Evolutionary conservation across 768 basidiomycete species (phyloP).

Genomic region (Dendrothele bispora): DNA sequence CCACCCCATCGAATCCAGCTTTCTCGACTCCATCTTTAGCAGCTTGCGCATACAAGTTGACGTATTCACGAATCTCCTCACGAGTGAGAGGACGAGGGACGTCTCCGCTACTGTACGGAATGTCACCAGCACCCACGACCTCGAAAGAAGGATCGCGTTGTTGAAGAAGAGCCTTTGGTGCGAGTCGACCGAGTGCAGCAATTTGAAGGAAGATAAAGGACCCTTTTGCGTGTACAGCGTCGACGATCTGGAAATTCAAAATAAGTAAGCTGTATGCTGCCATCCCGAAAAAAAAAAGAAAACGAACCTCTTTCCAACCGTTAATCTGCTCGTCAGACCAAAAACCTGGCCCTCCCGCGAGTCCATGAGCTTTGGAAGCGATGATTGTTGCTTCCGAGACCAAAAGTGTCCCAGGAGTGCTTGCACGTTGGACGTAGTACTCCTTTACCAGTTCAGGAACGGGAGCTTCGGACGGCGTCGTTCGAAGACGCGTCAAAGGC

Average conservation of each 20-base stretch:
- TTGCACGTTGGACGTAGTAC: conserved; percentile 37
- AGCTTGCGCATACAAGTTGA: conserved; percentile 37
- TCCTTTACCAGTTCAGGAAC: conserved; percentile 26
- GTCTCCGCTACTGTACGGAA: conserved; percentile 5
- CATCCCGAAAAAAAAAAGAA: not conserved
- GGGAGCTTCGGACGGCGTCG: conserved; percentile 24
- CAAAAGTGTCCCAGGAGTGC: conserved; percentile 38
- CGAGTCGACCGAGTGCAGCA: conserved; percentile 41
- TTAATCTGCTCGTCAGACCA: conserved; percentile 49
- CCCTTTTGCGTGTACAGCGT: conserved; percentile 42
- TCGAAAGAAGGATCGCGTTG: not conserved
- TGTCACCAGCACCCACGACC: conserved; percentile 14
- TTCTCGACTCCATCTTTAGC: conserved; percentile 37
- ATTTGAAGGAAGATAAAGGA: conserved; percentile 42
- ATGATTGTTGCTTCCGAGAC: conserved; percentile 48
- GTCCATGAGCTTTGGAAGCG: conserved; percentile 27
- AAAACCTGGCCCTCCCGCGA: conserved; percentile 44
- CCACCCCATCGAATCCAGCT: conserved; percentile 57
- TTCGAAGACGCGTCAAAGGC: conserved; percentile 33
- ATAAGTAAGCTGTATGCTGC: not conserved
- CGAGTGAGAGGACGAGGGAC: conserved; percentile 32
- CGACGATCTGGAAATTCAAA: conserved; percentile 26
- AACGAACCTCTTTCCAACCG: conserved; percentile 49
- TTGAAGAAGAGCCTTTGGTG: conserved; percentile 3
- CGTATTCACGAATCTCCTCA: conserved; percentile 36